phyloP scores from a whole-genome alignment of 139 green algal genomes.

The Micractinium conductrix region DNA sequence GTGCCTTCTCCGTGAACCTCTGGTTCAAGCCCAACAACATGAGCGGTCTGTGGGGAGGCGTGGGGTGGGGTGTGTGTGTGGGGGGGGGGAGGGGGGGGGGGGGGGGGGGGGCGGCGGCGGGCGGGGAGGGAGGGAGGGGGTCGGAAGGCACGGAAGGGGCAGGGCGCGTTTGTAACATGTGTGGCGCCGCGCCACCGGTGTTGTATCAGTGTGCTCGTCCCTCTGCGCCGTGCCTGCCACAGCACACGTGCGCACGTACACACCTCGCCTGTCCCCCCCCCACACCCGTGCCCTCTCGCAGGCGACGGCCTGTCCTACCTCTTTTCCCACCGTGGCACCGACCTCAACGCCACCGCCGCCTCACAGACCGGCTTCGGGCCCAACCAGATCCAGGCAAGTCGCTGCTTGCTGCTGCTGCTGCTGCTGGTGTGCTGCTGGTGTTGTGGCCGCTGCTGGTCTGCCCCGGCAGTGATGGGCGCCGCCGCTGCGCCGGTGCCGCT shows the following conservation, averaged over 20 bases:
- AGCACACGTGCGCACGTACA: too few relatives aligned
- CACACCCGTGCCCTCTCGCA: background rate
- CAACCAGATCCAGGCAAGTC: conserved; percentile 39
- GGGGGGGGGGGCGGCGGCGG: too few relatives aligned
- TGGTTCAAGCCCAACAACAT: conserved; percentile 58
- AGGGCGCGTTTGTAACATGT: too few relatives aligned
- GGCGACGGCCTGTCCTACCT: conserved; percentile 60
- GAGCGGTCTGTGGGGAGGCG: background rate
- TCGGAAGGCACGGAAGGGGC: too few relatives aligned
- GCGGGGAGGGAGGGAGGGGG: too few relatives aligned
- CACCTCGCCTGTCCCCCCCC: background rate
- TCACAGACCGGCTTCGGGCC: conserved; percentile 26
- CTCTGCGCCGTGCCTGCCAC: background rate
- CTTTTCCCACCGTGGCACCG: conserved; percentile 46
- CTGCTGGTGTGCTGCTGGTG: too few relatives aligned
- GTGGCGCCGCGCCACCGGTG: too few relatives aligned
- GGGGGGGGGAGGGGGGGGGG: too few relatives aligned
- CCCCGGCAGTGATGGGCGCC: too few relatives aligned
- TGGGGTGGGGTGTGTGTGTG: too few relatives aligned
- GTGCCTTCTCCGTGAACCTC: conserved; percentile 67
- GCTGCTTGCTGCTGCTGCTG: background rate
- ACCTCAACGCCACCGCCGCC: background rate
- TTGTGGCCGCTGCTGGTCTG: background rate
- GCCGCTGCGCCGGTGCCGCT: too few relatives aligned
- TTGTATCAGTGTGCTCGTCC: too few relatives aligned